Base-by-base conservation (phyloP, 1,284 basidiomycete species). In the Xerocomus amazonicus region DNA sequence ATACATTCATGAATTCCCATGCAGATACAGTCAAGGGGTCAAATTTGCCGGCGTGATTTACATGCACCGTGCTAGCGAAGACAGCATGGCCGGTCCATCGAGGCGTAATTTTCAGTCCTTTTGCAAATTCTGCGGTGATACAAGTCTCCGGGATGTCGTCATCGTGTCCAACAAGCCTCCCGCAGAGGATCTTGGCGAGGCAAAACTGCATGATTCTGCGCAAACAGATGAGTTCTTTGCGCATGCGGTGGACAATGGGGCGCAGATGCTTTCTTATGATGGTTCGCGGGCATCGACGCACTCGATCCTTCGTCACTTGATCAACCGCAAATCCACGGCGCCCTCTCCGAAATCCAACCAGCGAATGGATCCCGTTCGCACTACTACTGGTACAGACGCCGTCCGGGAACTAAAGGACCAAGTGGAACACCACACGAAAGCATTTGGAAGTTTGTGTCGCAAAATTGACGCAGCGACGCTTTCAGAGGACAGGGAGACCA, bases 1-100 rank as follows among this genome's bases (percentile, higher is more conserved):
- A 1, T 12, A 19, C 16, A 14, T 14, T 43, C 17, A 23, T 37
- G 26, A 43, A 42, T 35, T 26, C 19, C 28, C 32, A 16, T 37
- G 17, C 43, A 73, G 70, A 26, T 70, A 70, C 43, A 51, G 65
- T 34, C 54, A 60, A 29, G 65, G 65, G 4, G 44, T 62, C 41
- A 72, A 68, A 38, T 61, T 80, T 10, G 65, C 70, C 6, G 78
- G 78, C 0, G 66, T 80, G 35, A 69, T 80, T n/a, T 80, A 78
- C 59, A 66, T 78, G 61, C 77, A 80, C 51, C 65, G 73, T 6
- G 76, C 77, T 49, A 65, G 73, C 14, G 76, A 76, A 55, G 65
- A 69, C 59, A 66, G 69, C 9, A 67, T 78, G 53, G 72, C 70
- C 8, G 73, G 74, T 17, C 70, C 73, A 38, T 74, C 75, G 10